Percentiles rank a stretch among this genome's conserved stretches.
Conservation (phyloP, 1,139 yeast genomes). For the Suhomyces guaymorum region DNA sequence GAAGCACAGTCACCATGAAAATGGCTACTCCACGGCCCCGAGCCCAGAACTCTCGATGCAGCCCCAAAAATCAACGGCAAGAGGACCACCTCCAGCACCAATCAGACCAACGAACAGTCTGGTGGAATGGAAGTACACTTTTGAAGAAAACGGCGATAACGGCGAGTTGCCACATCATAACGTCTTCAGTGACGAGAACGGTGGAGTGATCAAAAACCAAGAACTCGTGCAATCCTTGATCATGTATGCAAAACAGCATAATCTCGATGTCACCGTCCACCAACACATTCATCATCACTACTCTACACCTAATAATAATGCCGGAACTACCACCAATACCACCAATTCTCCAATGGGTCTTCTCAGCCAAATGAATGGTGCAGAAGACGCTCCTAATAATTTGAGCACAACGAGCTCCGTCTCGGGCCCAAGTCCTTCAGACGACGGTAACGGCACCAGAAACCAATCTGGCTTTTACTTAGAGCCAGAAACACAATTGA, state of each 20-base stretch:
- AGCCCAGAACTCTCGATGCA: neutral
- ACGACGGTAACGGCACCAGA: slow-evolving; percentile 2
- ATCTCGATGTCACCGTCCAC: slow-evolving; percentile 69
- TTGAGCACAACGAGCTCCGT: slow-evolving; percentile 9
- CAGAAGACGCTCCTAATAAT: slow-evolving; percentile 4
- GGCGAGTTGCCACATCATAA: slow-evolving; percentile 13
- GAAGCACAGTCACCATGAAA: neutral
- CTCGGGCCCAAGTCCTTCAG: slow-evolving; percentile 10
- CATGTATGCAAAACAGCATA: slow-evolving; percentile 60
- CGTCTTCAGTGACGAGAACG: slow-evolving; percentile 20
- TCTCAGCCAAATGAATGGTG: slow-evolving; percentile 3
- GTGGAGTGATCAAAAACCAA: slow-evolving; percentile 53
- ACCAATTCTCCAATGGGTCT: slow-evolving; percentile 6
- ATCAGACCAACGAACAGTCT: slow-evolving; percentile 11
- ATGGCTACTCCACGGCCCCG: neutral
- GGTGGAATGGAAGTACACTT: slow-evolving; percentile 38
- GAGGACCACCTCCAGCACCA: slow-evolving; percentile 1
- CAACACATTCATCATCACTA: slow-evolving; percentile 82
- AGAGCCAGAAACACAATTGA: slow-evolving; percentile 60
- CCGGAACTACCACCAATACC: slow-evolving; percentile 1
- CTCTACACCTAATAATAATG: slow-evolving; percentile 33
- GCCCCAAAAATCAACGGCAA: neutral
- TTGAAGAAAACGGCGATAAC: slow-evolving; percentile 19
- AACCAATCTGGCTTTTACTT: slow-evolving; percentile 17
- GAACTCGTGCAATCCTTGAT: slow-evolving; percentile 58